Base-by-base conservation (phyloP, 2,329 filamentous ascomycete species). In the Nemania bipapillata region DNA sequence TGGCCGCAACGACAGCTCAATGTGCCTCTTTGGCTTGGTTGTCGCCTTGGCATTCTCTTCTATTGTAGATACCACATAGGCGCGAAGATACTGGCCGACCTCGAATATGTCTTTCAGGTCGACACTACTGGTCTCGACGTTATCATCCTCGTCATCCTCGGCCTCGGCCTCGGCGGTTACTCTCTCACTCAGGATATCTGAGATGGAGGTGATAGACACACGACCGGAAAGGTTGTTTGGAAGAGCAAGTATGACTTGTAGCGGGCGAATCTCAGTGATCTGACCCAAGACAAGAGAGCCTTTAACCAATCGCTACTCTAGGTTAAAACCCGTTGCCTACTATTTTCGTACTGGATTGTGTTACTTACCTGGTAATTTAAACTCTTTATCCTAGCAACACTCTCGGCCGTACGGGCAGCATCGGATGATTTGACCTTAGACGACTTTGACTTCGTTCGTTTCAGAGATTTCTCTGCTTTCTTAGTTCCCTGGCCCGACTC, bases 161-260 rank as follows among this genome's bases (percentile, higher is more conserved):
- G 84, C 82, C 72, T 87, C 86, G 7, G 87, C 86, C 37, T 90
- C 87, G 42, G 88, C 88, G 78, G 97, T 90, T 45, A 99, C 87
- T 72, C 89, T 90, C 70, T 90, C 83, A 32, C 92, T 96, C 70
- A 98, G 83, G 72, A 88, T 84, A 68, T 92, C 89, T 2, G 96
- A 99, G 58, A 99, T 87, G n/a, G 93, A 89, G n/a, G 94, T 96
- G 73, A 98, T 89, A 22, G 96, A 91, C 6, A 97, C 91, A 79
- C 94, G 96, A 55, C 96, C 96, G 55, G 89, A 90, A 35, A 99
- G 87, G 79, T 97, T 98, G 82, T 99, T 99, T 17, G 96, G 94
- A 11, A 99, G 85, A 22, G 94, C 89, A 62, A 99, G 83, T 54
- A 91, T 89, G 73, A 99, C 83, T 77, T 96, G 91, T 75, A 94